Evolutionary conservation across 257 asterid species (phyloP), one percentile per base, ranked within the genome.

Genomic region (Solanum piurae): DNA sequence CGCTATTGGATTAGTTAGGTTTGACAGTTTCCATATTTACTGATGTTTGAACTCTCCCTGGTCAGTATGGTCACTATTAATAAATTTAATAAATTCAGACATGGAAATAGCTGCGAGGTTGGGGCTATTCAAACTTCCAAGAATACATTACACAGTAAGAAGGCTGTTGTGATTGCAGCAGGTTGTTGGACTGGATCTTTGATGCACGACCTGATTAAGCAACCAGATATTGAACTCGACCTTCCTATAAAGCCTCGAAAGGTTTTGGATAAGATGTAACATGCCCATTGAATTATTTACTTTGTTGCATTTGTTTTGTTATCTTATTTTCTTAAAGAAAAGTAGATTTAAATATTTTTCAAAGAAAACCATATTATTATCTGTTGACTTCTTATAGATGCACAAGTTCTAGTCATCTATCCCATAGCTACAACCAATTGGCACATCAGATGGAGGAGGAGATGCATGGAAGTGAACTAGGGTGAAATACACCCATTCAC

Each of bases 131-230:
- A 95, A 92, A 97, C 99, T 88, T 92, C 94, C 87, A 97, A 93
- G 91, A 90, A 86, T 66, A 93, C 91, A 79, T 89, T 97, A 91
- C 92, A 36, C 12, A 64, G 96, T 88, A 93, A 90, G 91, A 93
- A 94, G 91, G 98, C 98, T 92, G 95, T 95, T 85, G 89, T 97
- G 36, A 73, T 95, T 91, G 98, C 99, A 77, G 95, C 98, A 31
- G 99, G 99, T 88, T 95, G 95, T 87, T 97, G 99, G 99, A 97
- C 93, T 90, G 99, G 98, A 60, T 91, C 97, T 55, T 89, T 97
- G 92, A 91, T 95, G 92, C 91, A 91, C 33, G 92, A 92, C 58
- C 87, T 97, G 80, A 71, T 92, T 42, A 89, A 89, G 87, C 90
- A 91, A 88, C 92, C 94, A 80, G 93, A 90, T 74, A 88, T 91